Conservation (phyloP, 2,329 filamentous ascomycete species). For the Cordyceps tenuipes region DNA sequence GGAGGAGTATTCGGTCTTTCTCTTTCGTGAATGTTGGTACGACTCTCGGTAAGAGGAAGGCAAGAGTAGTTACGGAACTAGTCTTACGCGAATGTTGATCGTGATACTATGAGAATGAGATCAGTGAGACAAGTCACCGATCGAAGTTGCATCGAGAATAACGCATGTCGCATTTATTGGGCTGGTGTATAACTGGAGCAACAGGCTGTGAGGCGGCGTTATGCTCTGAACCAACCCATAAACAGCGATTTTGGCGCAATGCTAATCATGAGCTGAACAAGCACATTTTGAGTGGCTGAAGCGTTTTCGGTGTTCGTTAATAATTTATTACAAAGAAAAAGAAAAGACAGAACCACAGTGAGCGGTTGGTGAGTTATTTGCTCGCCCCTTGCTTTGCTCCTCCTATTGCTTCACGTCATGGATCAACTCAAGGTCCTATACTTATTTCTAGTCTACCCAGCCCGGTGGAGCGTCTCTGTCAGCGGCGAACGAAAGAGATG, state of each 20-base stretch:
- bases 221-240: neutral
- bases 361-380: neutral
- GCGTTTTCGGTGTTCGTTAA: neutral
- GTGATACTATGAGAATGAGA: too few species aligned
- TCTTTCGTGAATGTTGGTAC: too few species aligned
- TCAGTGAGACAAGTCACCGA: too few species aligned
- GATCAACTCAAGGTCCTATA: slow-evolving; percentile 2
- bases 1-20: too few species aligned
- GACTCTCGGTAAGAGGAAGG: too few species aligned
- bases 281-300: neutral
- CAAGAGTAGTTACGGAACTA: too few species aligned
- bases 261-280: neutral
- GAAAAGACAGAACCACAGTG: neutral
- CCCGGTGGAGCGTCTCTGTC: neutral
- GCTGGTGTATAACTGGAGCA: neutral
- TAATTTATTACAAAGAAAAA: neutral
- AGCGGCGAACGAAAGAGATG: neutral
- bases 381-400: neutral
- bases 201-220: neutral
- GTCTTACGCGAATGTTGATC: too few species aligned
- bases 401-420: slow-evolving; percentile 2
- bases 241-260: neutral
- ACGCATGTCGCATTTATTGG: neutral
- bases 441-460: neutral
- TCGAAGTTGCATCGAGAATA: neutral